Conservation (phyloP, 495 filamentous ascomycete species). For the Aspergillus indologenus region DNA sequence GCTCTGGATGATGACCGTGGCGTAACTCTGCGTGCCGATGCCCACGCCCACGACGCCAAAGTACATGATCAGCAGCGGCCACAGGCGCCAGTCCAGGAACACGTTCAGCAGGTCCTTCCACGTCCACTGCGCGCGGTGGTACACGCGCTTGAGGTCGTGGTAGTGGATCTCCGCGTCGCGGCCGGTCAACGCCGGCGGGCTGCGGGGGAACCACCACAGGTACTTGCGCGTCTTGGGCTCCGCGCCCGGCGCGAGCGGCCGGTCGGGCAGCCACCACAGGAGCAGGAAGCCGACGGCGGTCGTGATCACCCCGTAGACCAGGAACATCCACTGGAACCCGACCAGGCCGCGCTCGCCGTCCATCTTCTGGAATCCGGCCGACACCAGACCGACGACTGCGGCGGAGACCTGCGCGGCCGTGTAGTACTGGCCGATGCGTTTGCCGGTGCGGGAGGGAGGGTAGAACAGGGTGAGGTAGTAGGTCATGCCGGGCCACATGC, state of each 20-base stretch:
- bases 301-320: conserved; percentile 77
- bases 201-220: conserved; percentile 60
- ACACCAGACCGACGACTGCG: conserved; percentile 84
- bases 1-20: conserved; percentile 76
- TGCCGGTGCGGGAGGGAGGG: conserved; percentile 78
- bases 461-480: conserved; percentile 94
- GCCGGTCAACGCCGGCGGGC: conserved; percentile 67
- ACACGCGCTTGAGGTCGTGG: conserved; percentile 76
- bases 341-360: conserved; percentile 72
- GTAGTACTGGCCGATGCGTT: conserved; percentile 85
- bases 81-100: conserved; percentile 79
- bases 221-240: conserved; percentile 32
- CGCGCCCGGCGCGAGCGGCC: conserved; percentile 67
- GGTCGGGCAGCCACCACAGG: conserved; percentile 88
- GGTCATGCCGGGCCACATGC: conserved; percentile 95
- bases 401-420: conserved; percentile 88
- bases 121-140: conserved; percentile 68
- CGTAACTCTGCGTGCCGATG: conserved; percentile 83
- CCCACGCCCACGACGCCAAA: conserved; percentile 92
- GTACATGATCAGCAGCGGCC: conserved; percentile 85
- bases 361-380: conserved; percentile 89
- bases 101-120: conserved; percentile 63
- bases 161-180: conserved; percentile 82
- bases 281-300: conserved; percentile 66
- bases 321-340: conserved; percentile 94